Conservation (phyloP, 108 stramenopile species). For the Nitzschia sp. region DNA sequence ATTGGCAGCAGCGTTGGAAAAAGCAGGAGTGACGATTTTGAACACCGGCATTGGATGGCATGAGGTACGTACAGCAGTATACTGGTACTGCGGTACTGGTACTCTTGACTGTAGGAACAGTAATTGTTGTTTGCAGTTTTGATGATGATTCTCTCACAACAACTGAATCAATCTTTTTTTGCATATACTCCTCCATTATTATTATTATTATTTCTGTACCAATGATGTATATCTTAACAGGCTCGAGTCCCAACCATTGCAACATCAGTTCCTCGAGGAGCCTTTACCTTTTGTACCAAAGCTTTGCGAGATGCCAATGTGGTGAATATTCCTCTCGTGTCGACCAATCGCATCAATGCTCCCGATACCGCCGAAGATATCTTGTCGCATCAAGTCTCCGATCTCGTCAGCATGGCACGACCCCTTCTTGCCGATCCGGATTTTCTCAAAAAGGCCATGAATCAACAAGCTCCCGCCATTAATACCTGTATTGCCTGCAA, state of each 20-base stretch:
- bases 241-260: conserved; percentile 98
- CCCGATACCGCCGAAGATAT: conserved; percentile 85
- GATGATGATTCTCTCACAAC: no score
- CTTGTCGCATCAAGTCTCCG: conserved; percentile 71
- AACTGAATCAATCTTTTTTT: no score
- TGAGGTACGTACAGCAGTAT: no score
- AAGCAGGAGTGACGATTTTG: conserved; percentile 93
- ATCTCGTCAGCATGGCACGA: conserved; percentile 95
- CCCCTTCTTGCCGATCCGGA: conserved; percentile 97
- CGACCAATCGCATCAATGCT: conserved; percentile 98
- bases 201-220: no score
- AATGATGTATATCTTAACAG: no score
- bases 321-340: conserved; percentile 86
- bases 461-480: conserved; percentile 76
- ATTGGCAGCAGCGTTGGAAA: conserved; percentile 83
- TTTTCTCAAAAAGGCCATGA: conserved; percentile 85
- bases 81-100: no score
- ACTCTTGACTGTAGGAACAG: no score
- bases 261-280: conserved; percentile 94
- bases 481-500: conserved; percentile 99
- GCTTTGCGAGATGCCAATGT: conserved; percentile 73
- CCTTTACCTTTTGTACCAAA: conserved; percentile 91
- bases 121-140: no score
- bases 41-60: conserved; percentile 99
- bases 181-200: no score